Evolutionary conservation across 1,284 basidiomycete species (phyloP).

Genomic region (Ceratobasidium sp.): DNA sequence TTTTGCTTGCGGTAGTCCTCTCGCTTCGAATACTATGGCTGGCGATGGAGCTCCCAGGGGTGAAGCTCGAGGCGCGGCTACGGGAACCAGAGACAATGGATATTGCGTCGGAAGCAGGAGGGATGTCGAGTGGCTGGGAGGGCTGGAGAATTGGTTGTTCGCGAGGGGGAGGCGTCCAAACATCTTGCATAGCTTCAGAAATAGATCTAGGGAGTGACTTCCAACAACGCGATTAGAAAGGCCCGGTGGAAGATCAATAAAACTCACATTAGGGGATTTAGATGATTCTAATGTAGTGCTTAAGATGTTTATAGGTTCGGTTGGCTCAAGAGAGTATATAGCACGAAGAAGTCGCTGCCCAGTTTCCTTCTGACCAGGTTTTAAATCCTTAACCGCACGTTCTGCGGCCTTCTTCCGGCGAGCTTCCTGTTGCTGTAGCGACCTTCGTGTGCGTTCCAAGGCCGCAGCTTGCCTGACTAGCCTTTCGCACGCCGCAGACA

Average conservation of each 20-base stretch:
- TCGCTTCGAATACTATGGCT: slow-evolving; percentile 31
- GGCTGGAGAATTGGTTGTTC: slow-evolving; percentile 11
- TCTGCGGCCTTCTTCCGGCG: slow-evolving; percentile 61
- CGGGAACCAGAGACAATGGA: slow-evolving; percentile 28
- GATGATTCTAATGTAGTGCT: slow-evolving; percentile 2
- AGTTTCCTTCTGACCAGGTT: slow-evolving; percentile 69
- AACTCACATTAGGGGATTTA: slow-evolving; percentile 36
- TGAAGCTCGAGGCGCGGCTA: slow-evolving; percentile 45
- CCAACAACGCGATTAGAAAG: slow-evolving; percentile 35
- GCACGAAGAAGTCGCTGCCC: slow-evolving; percentile 72
- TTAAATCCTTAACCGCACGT: slow-evolving; percentile 74
- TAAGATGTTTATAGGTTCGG: slow-evolving; percentile 25
- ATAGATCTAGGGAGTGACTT: slow-evolving; percentile 76
- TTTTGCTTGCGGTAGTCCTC: slow-evolving; percentile 46
- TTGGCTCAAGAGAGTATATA: slow-evolving; percentile 56
- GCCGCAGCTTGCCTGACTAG: slow-evolving; percentile 35
- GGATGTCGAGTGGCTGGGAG: slow-evolving; percentile 38
- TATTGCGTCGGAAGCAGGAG: slow-evolving; percentile 53
- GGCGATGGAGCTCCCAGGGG: slow-evolving; percentile 30
- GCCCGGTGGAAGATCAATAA: neutral
- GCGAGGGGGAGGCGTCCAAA: slow-evolving; percentile 33
- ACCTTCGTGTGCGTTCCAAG: slow-evolving; percentile 54
- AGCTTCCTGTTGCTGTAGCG: slow-evolving; percentile 67
- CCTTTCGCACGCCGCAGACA: slow-evolving; percentile 69
- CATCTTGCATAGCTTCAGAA: slow-evolving; percentile 74